Evolutionary conservation across 1,284 basidiomycete species (phyloP).

Genomic region (Grifola frondosa): DNA sequence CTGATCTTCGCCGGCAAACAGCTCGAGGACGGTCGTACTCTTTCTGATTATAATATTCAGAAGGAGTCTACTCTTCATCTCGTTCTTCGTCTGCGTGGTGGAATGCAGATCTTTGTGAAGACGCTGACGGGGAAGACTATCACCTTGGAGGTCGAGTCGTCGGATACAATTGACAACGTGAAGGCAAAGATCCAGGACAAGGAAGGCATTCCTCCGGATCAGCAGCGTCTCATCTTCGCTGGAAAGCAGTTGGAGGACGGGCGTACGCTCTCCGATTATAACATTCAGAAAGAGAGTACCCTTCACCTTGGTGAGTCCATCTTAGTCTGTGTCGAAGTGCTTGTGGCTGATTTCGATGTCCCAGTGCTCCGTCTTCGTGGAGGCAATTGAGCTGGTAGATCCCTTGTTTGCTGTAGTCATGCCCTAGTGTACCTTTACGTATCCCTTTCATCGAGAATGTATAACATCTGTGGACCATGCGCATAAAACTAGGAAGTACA

Average conservation of each 20-base stretch:
- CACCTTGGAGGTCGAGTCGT: conserved; percentile 76
- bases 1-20: conserved; percentile 86
- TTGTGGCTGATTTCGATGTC: conserved; percentile 29
- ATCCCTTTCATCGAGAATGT: conserved; percentile 5
- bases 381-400: conserved; percentile 41
- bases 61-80: conserved; percentile 67
- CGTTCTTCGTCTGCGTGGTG: conserved; percentile 23
- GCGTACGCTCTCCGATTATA: conserved; percentile 48
- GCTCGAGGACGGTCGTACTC: conserved; percentile 73
- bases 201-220: conserved; percentile 71
- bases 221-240: conserved; percentile 76
- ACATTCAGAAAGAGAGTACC: conserved; percentile 33
- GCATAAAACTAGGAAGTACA: no score
- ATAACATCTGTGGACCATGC: no score
- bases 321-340: neutral
- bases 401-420: neutral
- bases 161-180: conserved; percentile 75
- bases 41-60: conserved; percentile 79
- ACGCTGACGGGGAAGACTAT: conserved; percentile 79
- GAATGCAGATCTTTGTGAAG: conserved; percentile 56
- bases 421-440: conserved; percentile 12
- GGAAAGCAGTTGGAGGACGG: conserved; percentile 76
- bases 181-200: conserved; percentile 79
- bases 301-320: conserved; percentile 28
- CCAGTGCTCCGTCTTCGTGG: conserved; percentile 79